Evolutionary conservation across 371 early-diverging fungal species (phyloP), one percentile per base, ranked within the genome.

Genomic region (Actinomucor elegans): DNA sequence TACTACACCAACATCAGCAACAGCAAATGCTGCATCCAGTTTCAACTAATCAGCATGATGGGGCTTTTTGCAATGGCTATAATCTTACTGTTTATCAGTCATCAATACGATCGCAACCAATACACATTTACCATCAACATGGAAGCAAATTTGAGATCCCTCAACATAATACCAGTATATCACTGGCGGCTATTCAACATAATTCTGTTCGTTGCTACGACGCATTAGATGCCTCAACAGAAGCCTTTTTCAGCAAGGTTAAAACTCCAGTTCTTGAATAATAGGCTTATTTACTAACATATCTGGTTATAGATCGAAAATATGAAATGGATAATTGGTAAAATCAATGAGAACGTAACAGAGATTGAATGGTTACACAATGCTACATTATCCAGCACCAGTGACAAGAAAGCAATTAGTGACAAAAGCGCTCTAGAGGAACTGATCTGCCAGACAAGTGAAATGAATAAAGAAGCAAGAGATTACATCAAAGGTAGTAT

Each of bases 301-400:
- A 0, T 29, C 9, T 14, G 8, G 14, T 38, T 38, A 18, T 15
- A 85, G 86, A 71, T 86, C 27, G 77, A 76, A 21, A 59, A 66
- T 14, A 80, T 85, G 18, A 75, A 48, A 48, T 36, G 37, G 29
- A 11, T 85, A 23, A 38, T 50, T n/a, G 57, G 73, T 28, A 67
- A 66, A 31, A 67, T 86, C 18, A 80, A 86, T 51, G 62, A 64
- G 18, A 80, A 74, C 36, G 73, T 88, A 45, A 70, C 60, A 5
- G 50, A 55, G 20, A 64, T 73, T 32, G 65, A 65, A 37, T 41
- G 50, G 1, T 29, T 69, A 14, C 73, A 67, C 21, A 57, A 49
- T n/a, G 40, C 63, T 9, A 38, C 59, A n/a, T 57, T 69, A 12
- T 62, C 57, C 11, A 67, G 60, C 26, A 59, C 48, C 44, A 71